Evolutionary conservation across 2,329 filamentous ascomycete genomes (phyloP).

Genomic region (Claviceps cyperi): DNA sequence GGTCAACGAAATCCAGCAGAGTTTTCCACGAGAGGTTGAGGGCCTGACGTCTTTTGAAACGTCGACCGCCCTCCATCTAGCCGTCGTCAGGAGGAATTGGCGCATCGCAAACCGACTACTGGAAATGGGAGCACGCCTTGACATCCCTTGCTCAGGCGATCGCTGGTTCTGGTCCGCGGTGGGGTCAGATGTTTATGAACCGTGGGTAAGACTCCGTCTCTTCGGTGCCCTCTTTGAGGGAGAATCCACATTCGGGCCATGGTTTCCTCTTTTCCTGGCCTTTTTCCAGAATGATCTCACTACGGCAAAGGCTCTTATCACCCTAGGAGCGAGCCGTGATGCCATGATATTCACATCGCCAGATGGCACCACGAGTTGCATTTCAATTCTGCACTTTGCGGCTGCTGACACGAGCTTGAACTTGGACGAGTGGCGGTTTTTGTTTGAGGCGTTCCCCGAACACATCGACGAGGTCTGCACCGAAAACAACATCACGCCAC

Average conservation of each 20-base stretch:
- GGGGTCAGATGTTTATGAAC: no score
- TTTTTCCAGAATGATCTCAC: not conserved
- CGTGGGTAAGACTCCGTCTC: not conserved
- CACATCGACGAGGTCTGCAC: not conserved
- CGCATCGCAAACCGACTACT: not conserved
- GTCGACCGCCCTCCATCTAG: slow-evolving; percentile 2
- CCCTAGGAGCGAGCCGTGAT: not conserved
- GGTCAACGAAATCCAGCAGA: not conserved
- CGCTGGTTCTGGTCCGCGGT: not conserved
- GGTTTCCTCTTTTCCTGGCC: slow-evolving; percentile 2
- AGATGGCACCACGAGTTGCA: not conserved
- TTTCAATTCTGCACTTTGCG: not conserved
- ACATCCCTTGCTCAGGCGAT: not conserved
- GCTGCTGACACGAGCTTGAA: not conserved
- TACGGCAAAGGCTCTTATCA: not conserved
- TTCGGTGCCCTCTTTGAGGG: not conserved
- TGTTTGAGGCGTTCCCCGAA: not conserved
- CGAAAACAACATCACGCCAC: not conserved
- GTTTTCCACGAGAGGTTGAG: not conserved
- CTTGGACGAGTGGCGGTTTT: not conserved
- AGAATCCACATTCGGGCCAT: not conserved
- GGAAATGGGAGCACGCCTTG: not conserved
- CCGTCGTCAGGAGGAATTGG: not conserved
- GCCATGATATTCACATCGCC: not conserved
- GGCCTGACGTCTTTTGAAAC: not conserved